Evolutionary conservation across 345 rosid genomes (phyloP).

Genomic region (Odontarrhena argentea): DNA sequence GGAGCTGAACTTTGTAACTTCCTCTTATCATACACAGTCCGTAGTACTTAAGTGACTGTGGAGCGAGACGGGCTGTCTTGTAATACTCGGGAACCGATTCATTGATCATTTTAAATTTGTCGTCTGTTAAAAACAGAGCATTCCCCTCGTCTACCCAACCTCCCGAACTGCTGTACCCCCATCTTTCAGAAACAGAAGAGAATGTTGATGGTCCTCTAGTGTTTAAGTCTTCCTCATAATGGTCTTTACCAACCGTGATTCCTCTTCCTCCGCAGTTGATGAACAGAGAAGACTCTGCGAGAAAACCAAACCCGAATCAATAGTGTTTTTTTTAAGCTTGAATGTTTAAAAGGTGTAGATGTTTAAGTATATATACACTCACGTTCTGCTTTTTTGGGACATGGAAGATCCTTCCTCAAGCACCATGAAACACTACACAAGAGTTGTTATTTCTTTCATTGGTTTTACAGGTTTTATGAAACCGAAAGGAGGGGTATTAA

Average conservation of each 20-base stretch:
- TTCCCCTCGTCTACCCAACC: constrained; percentile 24
- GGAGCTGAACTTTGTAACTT: constrained; percentile 65
- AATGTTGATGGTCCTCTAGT: constrained; percentile 48
- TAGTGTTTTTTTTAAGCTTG: not conserved
- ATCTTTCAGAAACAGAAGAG: constrained; percentile 32
- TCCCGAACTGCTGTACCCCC: constrained; percentile 90
- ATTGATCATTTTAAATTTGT: constrained; percentile 43
- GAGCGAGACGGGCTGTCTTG: constrained; percentile 67
- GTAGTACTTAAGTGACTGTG: constrained; percentile 78
- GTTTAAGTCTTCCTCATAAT: constrained; percentile 55
- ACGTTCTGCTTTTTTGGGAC: constrained; percentile 53
- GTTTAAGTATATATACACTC: constrained; percentile 32
- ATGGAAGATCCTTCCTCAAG: constrained; percentile 67
- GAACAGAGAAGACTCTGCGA: constrained; percentile 65
- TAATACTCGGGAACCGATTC: constrained; percentile 45
- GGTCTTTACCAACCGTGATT: constrained; percentile 30
- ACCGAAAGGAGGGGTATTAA: not conserved
- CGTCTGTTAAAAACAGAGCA: constrained; percentile 31
- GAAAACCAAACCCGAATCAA: not conserved
- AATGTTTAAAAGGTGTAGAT: not conserved
- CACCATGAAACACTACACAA: constrained; percentile 62
- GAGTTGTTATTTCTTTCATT: not conserved
- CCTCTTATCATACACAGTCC: constrained; percentile 67
- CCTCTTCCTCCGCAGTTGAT: constrained; percentile 74
- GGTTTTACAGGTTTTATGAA: not conserved